Base-by-base conservation (phyloP, 257 asterid species). In the Forsythia suspensa region DNA sequence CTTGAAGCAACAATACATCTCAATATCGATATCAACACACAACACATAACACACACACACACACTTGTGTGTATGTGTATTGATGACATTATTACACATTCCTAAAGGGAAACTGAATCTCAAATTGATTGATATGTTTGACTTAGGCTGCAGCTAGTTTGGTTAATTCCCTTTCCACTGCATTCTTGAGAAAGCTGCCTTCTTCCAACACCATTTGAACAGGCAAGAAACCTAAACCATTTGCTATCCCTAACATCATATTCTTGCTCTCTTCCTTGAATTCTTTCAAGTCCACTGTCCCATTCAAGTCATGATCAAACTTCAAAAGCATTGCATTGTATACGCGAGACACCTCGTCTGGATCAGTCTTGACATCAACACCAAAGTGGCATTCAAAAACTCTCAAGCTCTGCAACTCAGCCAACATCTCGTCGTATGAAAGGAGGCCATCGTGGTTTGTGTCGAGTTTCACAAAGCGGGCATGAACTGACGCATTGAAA, bases 181-280 rank as follows among this genome's bases (percentile, higher is more conserved):
- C 69, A 20, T 61, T 61, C 69, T 21, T 21, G 1, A 21, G 15
- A 61, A 61, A 61, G 69, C 69, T 61, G 2, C 16, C 38, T 24
- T 61, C 69, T 61, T 21, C 69, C 69, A 61, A 21, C 69, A 61
- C 69, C 38, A 61, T 61, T 61, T 61, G 69, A 61, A 61, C 69
- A 61, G 69, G 38, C 69, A 61, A 20, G 69, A 61, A 61, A 13
- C 69, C 69, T 21, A 61, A 61, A 8, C 69, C 69, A 6, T 61
- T 21, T 20, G 69, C 38, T 7, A 61, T 61, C 15, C 38, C 69
- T 16, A 61, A 3, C 69, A 21, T 20, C 69, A 21, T 61, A 21
- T 61, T 61, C 69, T 61, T 61, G 69, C 69, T 61, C 69, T 61
- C 69, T 61, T 61, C 69, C 18, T 61, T 61, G 13, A 21, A 61